These are phyloP conservation scores for Tetracladium setigerum DNA, from an alignment of 495 filamentous ascomycete genomes.

Conservation along the genomic window DNA sequence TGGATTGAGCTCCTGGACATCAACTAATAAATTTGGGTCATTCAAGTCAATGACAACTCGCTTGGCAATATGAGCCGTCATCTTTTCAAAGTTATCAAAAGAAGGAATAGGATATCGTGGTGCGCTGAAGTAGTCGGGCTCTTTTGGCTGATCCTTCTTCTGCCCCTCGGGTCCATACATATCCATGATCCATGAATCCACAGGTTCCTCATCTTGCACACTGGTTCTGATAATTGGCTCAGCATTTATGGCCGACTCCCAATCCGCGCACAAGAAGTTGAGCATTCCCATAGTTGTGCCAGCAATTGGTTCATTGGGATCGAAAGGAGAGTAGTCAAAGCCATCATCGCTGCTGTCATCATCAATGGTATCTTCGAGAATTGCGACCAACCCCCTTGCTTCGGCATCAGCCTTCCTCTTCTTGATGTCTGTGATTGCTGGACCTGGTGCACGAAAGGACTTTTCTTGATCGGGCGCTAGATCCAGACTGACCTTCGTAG, in stretches of 20 bases:
- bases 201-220: slow-evolving; percentile 25
- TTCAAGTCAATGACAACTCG: slow-evolving; percentile 79
- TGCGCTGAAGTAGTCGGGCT: slow-evolving; percentile 33
- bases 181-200: slow-evolving; percentile 45
- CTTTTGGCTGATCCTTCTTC: slow-evolving; percentile 18
- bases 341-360: slow-evolving; percentile 51
- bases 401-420: slow-evolving; percentile 52
- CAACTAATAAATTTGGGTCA: slow-evolving; percentile 79
- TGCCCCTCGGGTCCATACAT: slow-evolving; percentile 36
- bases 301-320: slow-evolving; percentile 57
- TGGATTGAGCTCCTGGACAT: slow-evolving; percentile 38
- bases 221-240: slow-evolving; percentile 19
- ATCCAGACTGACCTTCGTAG: slow-evolving; percentile 82
- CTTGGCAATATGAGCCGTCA: slow-evolving; percentile 62
- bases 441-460: slow-evolving; percentile 60
- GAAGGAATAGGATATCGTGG: slow-evolving; percentile 32
- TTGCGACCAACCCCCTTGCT: slow-evolving; percentile 46
- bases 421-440: slow-evolving; percentile 29
- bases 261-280: slow-evolving; percentile 73
- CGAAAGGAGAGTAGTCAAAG: slow-evolving; percentile 37
- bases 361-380: slow-evolving; percentile 40
- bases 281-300: slow-evolving; percentile 69
- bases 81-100: slow-evolving; percentile 47
- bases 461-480: slow-evolving; percentile 74
- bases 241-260: slow-evolving; percentile 52